These are phyloP conservation scores for Claviceps pusilla DNA, from an alignment of 2,329 filamentous ascomycete genomes.

Conservation along the genomic window DNA sequence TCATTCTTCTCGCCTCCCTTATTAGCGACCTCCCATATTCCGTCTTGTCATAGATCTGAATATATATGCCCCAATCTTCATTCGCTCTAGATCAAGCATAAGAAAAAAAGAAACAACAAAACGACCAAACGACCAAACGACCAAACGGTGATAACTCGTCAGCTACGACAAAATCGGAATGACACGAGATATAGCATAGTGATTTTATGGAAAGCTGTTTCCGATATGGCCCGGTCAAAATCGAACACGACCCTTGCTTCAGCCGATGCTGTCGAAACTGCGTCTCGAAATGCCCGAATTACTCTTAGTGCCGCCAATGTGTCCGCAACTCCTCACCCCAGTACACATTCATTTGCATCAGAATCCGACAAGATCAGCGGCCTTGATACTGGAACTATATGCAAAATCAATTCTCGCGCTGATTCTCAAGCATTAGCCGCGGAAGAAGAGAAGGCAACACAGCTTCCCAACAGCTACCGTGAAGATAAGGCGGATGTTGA, in stretches of 20 bases:
- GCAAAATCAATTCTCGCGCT: not conserved
- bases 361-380: not conserved
- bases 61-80: not conserved
- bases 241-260: not conserved
- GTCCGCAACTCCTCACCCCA: no score
- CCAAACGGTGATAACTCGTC: not conserved
- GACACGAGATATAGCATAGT: not conserved
- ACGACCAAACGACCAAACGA: not conserved
- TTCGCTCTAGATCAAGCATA: not conserved
- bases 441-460: slow-evolving; percentile 10
- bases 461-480: not conserved
- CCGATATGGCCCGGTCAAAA: not conserved
- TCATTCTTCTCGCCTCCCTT: not conserved
- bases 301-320: not conserved
- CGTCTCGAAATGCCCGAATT: not conserved
- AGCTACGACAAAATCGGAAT: not conserved
- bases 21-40: not conserved
- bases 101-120: not conserved
- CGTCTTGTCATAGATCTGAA: not conserved
- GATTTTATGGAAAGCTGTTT: not conserved
- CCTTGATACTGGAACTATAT: not conserved
- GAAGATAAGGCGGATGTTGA: not conserved
- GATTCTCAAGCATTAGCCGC: slow-evolving; percentile 32
- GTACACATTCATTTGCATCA: not conserved
- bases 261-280: not conserved